These are phyloP conservation scores for Scenedesmus sp. DNA, from an alignment of 163 green algal species.

Conservation along the genomic window DNA sequence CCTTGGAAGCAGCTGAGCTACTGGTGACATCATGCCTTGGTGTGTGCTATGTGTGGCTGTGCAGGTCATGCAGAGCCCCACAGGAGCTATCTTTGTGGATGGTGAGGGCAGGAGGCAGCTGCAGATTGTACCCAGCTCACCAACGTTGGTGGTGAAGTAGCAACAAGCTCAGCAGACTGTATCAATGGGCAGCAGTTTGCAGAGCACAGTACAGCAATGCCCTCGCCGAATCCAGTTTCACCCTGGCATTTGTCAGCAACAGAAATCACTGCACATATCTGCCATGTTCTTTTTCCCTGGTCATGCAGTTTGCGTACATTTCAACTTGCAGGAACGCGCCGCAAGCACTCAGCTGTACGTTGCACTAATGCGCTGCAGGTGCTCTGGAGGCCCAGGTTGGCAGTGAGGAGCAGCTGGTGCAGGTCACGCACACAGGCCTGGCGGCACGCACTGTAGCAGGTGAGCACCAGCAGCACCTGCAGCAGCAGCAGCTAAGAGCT, in stretches of 20 bases:
- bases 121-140: no score
- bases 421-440: conserved; percentile 63
- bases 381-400: conserved; percentile 67
- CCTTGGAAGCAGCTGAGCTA: background rate
- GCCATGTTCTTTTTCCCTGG: background rate
- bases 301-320: background rate
- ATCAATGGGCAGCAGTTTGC: background rate
- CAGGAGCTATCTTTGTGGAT: conserved; percentile 54
- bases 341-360: no score
- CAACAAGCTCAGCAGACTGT: background rate
- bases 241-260: no score
- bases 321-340: background rate
- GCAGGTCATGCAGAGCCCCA: conserved; percentile 51
- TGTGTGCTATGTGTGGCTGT: background rate
- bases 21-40: background rate
- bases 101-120: conserved; percentile 6
- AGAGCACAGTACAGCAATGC: background rate
- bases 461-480: conserved; percentile 4
- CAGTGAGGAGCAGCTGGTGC: conserved; percentile 68
- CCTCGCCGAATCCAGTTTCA: background rate
- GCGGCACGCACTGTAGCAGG: conserved; percentile 67
- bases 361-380: conserved; percentile 30
- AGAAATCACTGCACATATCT: background rate
- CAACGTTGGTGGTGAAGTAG: background rate
- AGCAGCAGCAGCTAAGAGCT: background rate